These are phyloP conservation scores for Beauveria australis DNA, from an alignment of 2,329 filamentous ascomycete species.

Conservation along the genomic window DNA sequence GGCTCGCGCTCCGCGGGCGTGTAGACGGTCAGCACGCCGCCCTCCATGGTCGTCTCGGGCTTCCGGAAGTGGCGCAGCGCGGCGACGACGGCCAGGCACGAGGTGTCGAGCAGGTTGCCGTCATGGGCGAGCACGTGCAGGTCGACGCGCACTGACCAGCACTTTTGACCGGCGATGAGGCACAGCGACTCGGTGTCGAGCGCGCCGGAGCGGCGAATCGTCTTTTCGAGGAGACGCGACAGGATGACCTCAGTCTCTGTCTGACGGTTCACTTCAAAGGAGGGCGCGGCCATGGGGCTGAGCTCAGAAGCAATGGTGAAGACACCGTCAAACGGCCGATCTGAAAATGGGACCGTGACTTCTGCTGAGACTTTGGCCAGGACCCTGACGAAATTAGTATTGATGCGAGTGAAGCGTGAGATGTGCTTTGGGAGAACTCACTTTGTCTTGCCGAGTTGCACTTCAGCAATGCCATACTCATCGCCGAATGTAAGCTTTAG, in stretches of 20 bases:
- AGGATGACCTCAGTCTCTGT: constrained; percentile 80
- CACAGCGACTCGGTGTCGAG: constrained; percentile 95
- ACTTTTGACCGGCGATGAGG: constrained; percentile 81
- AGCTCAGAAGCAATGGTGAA: constrained; percentile 91
- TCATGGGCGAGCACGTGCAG: constrained; percentile 88
- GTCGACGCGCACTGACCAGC: constrained; percentile 85
- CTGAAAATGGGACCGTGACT: constrained; percentile 74
- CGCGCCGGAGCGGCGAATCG: constrained; percentile 82
- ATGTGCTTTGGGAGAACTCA: constrained; percentile 29
- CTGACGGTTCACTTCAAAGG: constrained; percentile 77
- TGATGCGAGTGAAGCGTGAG: constrained; percentile 6
- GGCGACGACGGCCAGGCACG: constrained; percentile 80
- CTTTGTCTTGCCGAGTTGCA: constrained; percentile 85
- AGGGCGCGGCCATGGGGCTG: constrained; percentile 83
- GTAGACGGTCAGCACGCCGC: constrained; percentile 77
- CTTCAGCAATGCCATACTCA: constrained; percentile 83
- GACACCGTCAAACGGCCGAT: constrained; percentile 90
- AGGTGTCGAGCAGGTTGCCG: constrained; percentile 78
- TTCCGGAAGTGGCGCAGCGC: constrained; percentile 86
- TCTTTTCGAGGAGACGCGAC: constrained; percentile 85
- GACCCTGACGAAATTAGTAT: constrained; percentile 46
- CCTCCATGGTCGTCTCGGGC: constrained; percentile 80
- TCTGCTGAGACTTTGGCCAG: constrained; percentile 81
- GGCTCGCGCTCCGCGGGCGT: constrained; percentile 79
- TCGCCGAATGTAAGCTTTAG: constrained; percentile 77